phyloP scores from a whole-genome alignment of 768 basidiomycete species.

The Amylocystis lapponica region DNA sequence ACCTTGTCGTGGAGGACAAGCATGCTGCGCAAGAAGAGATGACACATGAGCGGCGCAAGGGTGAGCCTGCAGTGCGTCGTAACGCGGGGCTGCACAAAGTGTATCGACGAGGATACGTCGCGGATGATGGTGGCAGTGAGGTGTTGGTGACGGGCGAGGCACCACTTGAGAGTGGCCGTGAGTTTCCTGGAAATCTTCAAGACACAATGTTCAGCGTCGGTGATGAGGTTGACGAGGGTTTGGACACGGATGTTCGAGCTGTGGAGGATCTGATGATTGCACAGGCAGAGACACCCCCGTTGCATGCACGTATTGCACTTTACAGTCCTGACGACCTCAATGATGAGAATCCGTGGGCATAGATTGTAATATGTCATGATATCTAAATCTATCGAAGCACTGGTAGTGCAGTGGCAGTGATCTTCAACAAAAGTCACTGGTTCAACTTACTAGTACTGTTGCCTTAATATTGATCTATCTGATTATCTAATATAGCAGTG shows the following conservation, averaged over 20 bases:
- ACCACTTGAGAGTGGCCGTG: constrained; percentile 15
- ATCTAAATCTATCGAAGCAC: too few species aligned
- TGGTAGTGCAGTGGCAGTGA: too few species aligned
- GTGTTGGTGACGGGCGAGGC: constrained; percentile 23
- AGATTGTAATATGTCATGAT: too few species aligned
- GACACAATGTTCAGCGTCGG: constrained; percentile 22
- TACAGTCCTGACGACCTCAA: constrained; percentile 30
- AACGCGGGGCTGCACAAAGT: constrained; percentile 43
- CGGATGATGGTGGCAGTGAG: constrained; percentile 37
- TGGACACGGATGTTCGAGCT: constrained; percentile 25
- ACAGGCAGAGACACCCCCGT: constrained; percentile 38
- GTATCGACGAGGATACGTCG: constrained; percentile 44
- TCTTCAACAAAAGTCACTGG: too few species aligned
- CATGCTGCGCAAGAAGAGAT: constrained; percentile 48
- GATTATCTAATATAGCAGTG: too few species aligned
- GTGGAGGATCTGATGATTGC: constrained; percentile 18
- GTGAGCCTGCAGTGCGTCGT: constrained; percentile 45
- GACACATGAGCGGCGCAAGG: constrained; percentile 50
- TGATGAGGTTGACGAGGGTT: constrained; percentile 30
- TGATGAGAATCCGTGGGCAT: constrained; percentile 59
- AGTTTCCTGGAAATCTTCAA: too few species aligned
- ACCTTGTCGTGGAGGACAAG: constrained; percentile 74
- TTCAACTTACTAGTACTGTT: too few species aligned
- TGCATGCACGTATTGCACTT: constrained; percentile 32
- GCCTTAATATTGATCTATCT: too few species aligned